Base-by-base conservation (phyloP, 768 basidiomycete genomes). In the Coprinellus micaceus region DNA sequence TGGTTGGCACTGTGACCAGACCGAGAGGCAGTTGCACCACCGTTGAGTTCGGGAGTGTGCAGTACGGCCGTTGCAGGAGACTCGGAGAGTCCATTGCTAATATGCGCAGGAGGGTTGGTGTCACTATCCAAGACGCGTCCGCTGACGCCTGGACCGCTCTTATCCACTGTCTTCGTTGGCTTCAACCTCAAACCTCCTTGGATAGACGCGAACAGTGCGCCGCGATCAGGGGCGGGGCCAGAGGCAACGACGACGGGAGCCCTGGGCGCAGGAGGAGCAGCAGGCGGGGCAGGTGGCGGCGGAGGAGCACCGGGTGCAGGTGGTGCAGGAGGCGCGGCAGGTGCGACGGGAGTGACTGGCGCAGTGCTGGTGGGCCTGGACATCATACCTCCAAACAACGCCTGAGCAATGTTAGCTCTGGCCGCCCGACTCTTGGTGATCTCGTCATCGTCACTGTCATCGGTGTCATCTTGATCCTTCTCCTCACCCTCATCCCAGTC, bases 401-500 rank as follows among this genome's bases (percentile, higher is more conserved):
- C 78, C 59, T 82, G 79, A 6, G 95, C 95, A 37, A 98, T 82
- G 53, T 84, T 82, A 56, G 80, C 80, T 15, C 90, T 79, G 17
- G 77, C 81, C 50, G 74, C 77, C 43, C 94, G 77, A 3, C 82
- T 84, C 13, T 77, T 78, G n/a, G 78, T 76, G 47, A 88, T 73
- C 57, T 94, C 93, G 67, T 94, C 93, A 53, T 93, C 91, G 52
- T 84, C 87, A 59, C 83, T 86, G 62, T 88, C 86, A 59, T 85
- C 85, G 4, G 82, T 80, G 3, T 82, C 80, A 7, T 57, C 56
- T 7, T 79, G 82, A 21, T 84, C 81, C 41, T 82, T 84, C 68
- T 94, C 92, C 64, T 82, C 75, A 48, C 91, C 75, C n/a, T 85
- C 84, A 53, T 88, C 92, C 92, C 93, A 95, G 49, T 93, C 91